phyloP scores from a whole-genome alignment of 2,329 filamentous ascomycete species.

The Fusarium longipes region DNA sequence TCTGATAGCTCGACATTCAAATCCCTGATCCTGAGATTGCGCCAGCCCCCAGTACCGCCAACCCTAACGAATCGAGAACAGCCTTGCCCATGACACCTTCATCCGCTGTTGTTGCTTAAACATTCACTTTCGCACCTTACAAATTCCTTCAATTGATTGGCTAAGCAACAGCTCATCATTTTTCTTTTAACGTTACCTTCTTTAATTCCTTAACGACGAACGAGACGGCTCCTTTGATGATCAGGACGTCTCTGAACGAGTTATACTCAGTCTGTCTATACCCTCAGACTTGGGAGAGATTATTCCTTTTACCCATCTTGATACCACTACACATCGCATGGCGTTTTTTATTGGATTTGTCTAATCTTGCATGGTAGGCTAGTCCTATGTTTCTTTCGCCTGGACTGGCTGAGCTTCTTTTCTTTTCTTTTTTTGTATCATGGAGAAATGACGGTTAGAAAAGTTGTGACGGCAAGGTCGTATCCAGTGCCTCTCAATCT shows the following conservation, averaged over 20 bases:
- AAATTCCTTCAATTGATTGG: conserved; percentile 27
- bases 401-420: not conserved
- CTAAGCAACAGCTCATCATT: conserved; percentile 16
- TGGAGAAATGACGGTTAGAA: conserved; percentile 26
- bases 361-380: conserved; percentile 16
- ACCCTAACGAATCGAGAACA: conserved; percentile 53
- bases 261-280: conserved; percentile 37
- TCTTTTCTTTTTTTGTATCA: conserved; percentile 17
- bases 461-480: conserved; percentile 16
- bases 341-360: conserved; percentile 40
- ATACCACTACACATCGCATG: conserved; percentile 48
- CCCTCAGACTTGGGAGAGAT: conserved; percentile 32
- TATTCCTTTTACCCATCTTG: conserved; percentile 40
- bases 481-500: conserved; percentile 7
- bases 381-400: not conserved
- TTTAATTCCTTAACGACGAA: conserved; percentile 45
- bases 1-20: conserved; percentile 77
- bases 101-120: conserved; percentile 42
- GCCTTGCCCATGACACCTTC: conserved; percentile 51
- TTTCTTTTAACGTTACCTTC: conserved; percentile 22
- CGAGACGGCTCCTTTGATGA: conserved; percentile 43
- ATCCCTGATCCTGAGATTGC: conserved; percentile 81
- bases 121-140: not conserved
- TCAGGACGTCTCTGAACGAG: conserved; percentile 41
- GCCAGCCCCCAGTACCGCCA: conserved; percentile 58